These are phyloP conservation scores for Botrytis squamosa DNA, from an alignment of 2,329 filamentous ascomycete species.

Conservation along the genomic window DNA sequence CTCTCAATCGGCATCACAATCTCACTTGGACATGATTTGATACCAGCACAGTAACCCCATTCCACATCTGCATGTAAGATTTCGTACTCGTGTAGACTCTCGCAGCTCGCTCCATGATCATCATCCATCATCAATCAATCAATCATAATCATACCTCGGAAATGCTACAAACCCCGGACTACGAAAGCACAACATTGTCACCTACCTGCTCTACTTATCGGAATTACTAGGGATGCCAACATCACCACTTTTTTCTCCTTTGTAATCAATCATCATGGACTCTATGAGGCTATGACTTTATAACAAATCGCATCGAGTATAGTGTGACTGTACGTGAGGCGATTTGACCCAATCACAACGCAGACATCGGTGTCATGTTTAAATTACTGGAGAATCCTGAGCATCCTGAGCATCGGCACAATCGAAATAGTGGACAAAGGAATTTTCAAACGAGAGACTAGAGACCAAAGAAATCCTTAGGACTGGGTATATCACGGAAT, in stretches of 20 bases:
- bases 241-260: background rate
- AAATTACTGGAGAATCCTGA: slow-evolving; percentile 4
- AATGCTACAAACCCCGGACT: background rate
- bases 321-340: background rate
- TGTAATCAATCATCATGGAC: background rate
- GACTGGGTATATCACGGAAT: background rate
- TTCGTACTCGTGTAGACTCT: slow-evolving; percentile 3
- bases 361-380: background rate
- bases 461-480: background rate
- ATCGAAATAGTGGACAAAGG: slow-evolving; percentile 7
- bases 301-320: background rate
- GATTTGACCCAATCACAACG: background rate
- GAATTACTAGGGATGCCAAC: background rate
- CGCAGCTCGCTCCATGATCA: background rate
- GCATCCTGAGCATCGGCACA: background rate
- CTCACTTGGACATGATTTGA: background rate
- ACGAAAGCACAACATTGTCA: background rate
- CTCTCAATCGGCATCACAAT: background rate
- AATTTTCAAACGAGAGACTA: background rate
- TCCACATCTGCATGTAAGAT: slow-evolving; percentile 9
- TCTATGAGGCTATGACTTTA: slow-evolving; percentile 7
- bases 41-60: background rate
- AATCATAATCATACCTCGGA: background rate
- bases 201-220: background rate
- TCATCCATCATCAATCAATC: background rate